A percentile compares a stretch with the other conserved stretches of the same genome.
Conservation (phyloP, 164 flowering plant genomes). For the Chimonanthus praecox region DNA sequence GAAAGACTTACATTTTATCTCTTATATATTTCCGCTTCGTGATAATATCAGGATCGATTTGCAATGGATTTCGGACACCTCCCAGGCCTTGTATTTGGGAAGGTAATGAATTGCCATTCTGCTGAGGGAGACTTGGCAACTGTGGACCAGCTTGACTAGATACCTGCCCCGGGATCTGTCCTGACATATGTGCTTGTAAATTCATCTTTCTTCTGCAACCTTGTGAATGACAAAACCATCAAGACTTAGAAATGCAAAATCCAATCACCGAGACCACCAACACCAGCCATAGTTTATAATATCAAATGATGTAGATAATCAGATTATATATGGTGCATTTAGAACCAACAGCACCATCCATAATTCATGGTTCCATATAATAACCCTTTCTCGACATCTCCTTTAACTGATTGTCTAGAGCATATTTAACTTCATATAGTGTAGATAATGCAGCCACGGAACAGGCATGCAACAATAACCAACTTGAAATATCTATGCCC, state of each 20-base stretch:
- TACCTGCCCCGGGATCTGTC: conserved; percentile 73
- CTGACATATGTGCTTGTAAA: conserved; percentile 56
- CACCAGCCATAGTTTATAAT: conserved; percentile 7
- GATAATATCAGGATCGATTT: conserved; percentile 44
- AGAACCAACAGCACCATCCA: conserved; percentile 2
- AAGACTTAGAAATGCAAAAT: conserved; percentile 7
- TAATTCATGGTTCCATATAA: neutral
- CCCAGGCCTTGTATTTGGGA: conserved; percentile 35
- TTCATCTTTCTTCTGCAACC: conserved; percentile 20
- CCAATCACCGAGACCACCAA: conserved; percentile 14
- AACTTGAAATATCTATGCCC: neutral
- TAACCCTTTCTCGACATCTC: conserved; percentile 10
- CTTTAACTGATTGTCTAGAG: conserved; percentile 6
- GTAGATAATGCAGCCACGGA: neutral
- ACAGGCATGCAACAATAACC: conserved; percentile 1
- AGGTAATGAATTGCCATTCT: conserved; percentile 48
- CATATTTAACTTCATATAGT: neutral
- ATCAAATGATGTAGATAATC: neutral
- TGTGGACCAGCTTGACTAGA: conserved; percentile 55
- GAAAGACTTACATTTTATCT: conserved; percentile 59
- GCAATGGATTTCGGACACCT: conserved; percentile 16
- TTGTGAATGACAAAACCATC: conserved; percentile 7
- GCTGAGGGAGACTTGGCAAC: conserved; percentile 53
- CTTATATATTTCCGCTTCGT: conserved; percentile 38
- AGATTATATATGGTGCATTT: neutral